Evolutionary conservation across 257 asterid genomes (phyloP).

Genomic region (Leptodermis oblonga): DNA sequence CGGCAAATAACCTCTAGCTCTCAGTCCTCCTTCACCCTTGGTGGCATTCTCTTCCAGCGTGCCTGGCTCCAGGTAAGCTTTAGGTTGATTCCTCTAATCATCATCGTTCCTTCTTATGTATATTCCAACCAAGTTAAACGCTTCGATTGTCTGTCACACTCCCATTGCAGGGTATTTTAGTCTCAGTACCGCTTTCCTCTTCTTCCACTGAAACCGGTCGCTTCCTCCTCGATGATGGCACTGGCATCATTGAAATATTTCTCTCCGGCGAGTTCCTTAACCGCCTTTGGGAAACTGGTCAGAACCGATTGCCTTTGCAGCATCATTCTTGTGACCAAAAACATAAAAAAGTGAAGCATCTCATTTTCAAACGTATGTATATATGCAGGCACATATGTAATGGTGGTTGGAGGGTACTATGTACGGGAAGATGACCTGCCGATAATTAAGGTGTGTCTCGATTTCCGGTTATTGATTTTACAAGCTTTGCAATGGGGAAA

Average conservation of each 20-base stretch:
- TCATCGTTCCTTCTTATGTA: not conserved
- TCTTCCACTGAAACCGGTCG: conserved; percentile 24
- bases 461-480: too few species aligned
- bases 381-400: conserved; percentile 65
- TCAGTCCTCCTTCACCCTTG: conserved; percentile 49
- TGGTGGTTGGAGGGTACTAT: conserved; percentile 79
- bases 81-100: not conserved
- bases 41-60: conserved; percentile 90
- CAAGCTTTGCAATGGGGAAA: too few species aligned
- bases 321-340: not conserved
- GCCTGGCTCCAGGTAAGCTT: conserved; percentile 76
- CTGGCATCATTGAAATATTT: conserved; percentile 54
- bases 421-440: conserved; percentile 42
- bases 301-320: not conserved
- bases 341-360: not conserved
- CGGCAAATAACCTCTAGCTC: conserved; percentile 29
- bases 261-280: conserved; percentile 36
- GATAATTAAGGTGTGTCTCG: conserved; percentile 49
- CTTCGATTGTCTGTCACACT: not conserved
- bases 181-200: conserved; percentile 36
- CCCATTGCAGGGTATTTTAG: conserved; percentile 57
- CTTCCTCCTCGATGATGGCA: conserved; percentile 68
- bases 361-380: not conserved
- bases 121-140: not conserved
- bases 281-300: conserved; percentile 57